These are phyloP conservation scores for Fusarium brevicatenulatum DNA, from an alignment of 2,329 filamentous ascomycete genomes.

Conservation along the genomic window DNA sequence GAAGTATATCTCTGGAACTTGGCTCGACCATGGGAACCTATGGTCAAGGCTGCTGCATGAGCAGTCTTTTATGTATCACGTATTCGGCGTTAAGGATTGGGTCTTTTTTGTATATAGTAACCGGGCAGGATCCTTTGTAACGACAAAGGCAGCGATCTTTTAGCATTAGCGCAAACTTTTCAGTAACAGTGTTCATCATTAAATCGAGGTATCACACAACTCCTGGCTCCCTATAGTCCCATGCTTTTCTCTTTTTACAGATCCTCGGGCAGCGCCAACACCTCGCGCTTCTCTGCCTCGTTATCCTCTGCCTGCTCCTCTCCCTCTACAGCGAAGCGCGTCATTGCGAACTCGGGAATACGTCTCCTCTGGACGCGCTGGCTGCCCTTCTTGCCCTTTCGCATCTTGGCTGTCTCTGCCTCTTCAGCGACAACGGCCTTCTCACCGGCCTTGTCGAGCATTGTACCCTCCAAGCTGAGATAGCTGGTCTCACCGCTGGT, in stretches of 20 bases:
- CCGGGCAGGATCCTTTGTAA: slow-evolving; percentile 10
- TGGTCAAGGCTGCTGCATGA: slow-evolving; percentile 53
- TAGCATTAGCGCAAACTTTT: slow-evolving; percentile 31
- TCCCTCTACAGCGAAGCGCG: slow-evolving; percentile 60
- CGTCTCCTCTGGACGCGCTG: slow-evolving; percentile 48
- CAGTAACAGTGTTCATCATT: slow-evolving; percentile 40
- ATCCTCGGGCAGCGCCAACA: slow-evolving; percentile 40
- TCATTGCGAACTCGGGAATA: slow-evolving; percentile 66
- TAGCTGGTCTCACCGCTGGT: slow-evolving; percentile 81
- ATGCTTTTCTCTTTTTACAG: slow-evolving; percentile 35
- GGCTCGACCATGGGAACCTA: slow-evolving; percentile 55
- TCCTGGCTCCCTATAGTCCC: slow-evolving; percentile 42
- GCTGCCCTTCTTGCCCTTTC: slow-evolving; percentile 50
- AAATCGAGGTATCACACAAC: slow-evolving; percentile 47
- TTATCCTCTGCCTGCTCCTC: slow-evolving; percentile 50
- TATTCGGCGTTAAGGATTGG: slow-evolving; percentile 23
- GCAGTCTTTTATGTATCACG: neutral
- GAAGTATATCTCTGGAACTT: slow-evolving; percentile 56
- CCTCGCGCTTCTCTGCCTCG: slow-evolving; percentile 38
- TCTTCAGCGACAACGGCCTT: slow-evolving; percentile 59
- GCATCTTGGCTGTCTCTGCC: slow-evolving; percentile 54
- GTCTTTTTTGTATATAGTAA: slow-evolving; percentile 20
- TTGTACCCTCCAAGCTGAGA: slow-evolving; percentile 87
- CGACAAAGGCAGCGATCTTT: slow-evolving; percentile 16
- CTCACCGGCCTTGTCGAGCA: slow-evolving; percentile 77